Base-by-base conservation (phyloP, 2,329 filamentous ascomycete genomes). In the Fusarium burgessii region DNA sequence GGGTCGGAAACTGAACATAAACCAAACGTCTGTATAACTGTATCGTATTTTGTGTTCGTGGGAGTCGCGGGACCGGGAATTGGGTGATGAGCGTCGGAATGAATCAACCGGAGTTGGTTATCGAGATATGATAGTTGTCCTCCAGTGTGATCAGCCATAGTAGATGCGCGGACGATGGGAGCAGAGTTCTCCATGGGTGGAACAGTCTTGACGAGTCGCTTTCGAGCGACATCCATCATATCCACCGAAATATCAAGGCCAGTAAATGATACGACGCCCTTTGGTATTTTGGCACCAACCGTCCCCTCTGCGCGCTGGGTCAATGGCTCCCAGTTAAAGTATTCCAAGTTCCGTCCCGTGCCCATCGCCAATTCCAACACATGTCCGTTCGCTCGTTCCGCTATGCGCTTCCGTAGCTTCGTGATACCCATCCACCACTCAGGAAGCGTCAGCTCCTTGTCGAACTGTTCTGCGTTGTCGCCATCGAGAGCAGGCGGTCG, bases 341-440 rank as follows among this genome's bases (percentile, higher is more conserved):
- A 88, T 41, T 83, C 81, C 18, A 91, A 75, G 73, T 91, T 91
- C 15, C 89, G 83, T 6, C 89, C 89, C 5, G 89, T 90, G 20
- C 89, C 89, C 60, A 91, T 84, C 20, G 88, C 89, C 15, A 91
- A 83, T 78, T 91, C 89, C 35, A 91, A 83, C 15, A 91, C 89
- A 76, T 89, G 82, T 4, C 89, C 89, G 1, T 77, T 77, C 9
- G 86, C 88, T 35, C 79, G 77, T 15, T 78, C 74, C 3, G 85
- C 86, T 29, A 91, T 80, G 25, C 80, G 79, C 54, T 81, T 80
- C 14, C 89, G 84, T 55, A 90, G 78, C 20, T 78, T 79, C 9
- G 81, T 84, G 70, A 91, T 84, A 50, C 89, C 88, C 82, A 86
- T 86, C 71, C 86, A 81, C 78, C 81, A 83, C 78, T 91, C 89